These are phyloP conservation scores for Chlamydomonas urium DNA, from an alignment of 139 green algal genomes.

Conservation along the genomic window DNA sequence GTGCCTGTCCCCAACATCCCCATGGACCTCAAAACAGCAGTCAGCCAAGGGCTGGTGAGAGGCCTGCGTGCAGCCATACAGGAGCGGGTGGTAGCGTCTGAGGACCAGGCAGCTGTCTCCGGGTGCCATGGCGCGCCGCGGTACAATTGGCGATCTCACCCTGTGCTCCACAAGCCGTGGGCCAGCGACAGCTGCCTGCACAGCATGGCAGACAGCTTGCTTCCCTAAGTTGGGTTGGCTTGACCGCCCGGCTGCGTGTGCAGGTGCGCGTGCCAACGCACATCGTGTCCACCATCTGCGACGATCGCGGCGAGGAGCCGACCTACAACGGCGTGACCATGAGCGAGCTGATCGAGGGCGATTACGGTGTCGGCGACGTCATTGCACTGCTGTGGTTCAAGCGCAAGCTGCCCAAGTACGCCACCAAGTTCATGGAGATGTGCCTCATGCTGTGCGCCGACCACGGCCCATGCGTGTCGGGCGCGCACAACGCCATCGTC, in stretches of 20 bases:
- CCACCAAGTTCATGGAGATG: slow-evolving; percentile 93
- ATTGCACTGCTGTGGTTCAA: slow-evolving; percentile 89
- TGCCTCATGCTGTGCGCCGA: slow-evolving; percentile 93
- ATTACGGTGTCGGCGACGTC: slow-evolving; percentile 82
- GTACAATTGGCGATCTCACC: no score
- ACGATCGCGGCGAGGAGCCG: slow-evolving; percentile 90
- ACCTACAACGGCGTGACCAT: slow-evolving; percentile 65
- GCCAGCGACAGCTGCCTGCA: no score
- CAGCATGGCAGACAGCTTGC: no score
- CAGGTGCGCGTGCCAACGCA: slow-evolving; percentile 87
- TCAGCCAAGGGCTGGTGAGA: slow-evolving; percentile 73
- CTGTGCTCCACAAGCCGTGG: no score
- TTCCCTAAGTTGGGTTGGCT: no score
- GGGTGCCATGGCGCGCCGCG: no score
- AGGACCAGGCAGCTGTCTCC: no score
- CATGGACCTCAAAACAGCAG: slow-evolving; percentile 72
- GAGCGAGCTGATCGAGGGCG: slow-evolving; percentile 77
- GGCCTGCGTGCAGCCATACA: background rate
- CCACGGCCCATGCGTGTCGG: slow-evolving; percentile 88
- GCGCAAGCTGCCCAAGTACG: slow-evolving; percentile 81
- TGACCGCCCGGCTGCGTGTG: no score
- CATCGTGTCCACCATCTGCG: slow-evolving; percentile 88
- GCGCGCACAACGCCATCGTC: slow-evolving; percentile 92
- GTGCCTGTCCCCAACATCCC: slow-evolving; percentile 57
- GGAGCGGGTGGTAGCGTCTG: no score